These are phyloP conservation scores for Leishmania mexicana DNA, from an alignment of 208 protist genomes.

Conservation along the genomic window DNA sequence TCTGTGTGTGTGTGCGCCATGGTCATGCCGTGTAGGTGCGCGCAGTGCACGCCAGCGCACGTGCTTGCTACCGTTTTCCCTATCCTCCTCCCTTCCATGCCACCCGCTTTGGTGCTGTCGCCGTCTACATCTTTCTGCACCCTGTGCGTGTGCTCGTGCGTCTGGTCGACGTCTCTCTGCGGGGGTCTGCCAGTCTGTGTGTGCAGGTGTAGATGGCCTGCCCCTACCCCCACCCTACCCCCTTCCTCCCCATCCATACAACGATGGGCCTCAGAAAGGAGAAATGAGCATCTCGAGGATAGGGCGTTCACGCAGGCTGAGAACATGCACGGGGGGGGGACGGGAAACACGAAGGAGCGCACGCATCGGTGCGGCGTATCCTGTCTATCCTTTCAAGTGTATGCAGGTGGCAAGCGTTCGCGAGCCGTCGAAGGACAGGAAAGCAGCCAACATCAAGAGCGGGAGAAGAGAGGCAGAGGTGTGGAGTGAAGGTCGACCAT, in stretches of 20 bases:
- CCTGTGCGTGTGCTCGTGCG: neutral
- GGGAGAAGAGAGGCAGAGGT: neutral
- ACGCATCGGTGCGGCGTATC: neutral
- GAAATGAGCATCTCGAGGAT: neutral
- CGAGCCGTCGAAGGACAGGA: neutral
- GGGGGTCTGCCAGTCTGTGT: neutral
- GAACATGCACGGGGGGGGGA: neutral
- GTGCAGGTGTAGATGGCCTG: neutral
- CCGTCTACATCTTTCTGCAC: neutral
- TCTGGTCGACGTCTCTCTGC: neutral
- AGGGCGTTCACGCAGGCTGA: neutral
- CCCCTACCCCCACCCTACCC: neutral
- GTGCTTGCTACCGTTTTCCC: neutral
- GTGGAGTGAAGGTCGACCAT: neutral
- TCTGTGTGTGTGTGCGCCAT: too few species aligned
- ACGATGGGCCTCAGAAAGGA: neutral
- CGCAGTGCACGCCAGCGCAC: neutral
- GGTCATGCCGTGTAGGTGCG: neutral
- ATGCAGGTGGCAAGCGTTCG: neutral
- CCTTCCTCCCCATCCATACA: neutral
- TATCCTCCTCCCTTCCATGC: neutral
- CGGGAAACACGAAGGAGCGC: neutral
- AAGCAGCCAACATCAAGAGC: neutral
- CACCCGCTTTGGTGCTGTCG: neutral
- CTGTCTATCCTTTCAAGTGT: neutral